These are phyloP conservation scores for Zasmidium angulare DNA, from an alignment of 2,329 filamentous ascomycete species.

Conservation along the genomic window DNA sequence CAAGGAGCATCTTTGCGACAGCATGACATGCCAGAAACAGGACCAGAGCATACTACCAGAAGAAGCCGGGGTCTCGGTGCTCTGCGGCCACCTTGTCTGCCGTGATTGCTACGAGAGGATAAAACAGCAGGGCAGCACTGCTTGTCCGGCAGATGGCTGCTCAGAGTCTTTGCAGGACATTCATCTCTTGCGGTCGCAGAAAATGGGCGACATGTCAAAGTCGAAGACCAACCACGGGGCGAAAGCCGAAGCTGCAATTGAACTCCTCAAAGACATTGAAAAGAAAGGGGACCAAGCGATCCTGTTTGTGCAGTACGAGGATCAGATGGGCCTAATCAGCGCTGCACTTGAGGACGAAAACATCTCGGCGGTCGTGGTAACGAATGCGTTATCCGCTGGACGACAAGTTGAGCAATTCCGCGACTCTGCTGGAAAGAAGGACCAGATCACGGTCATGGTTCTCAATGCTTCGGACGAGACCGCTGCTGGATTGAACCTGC, in stretches of 20 bases:
- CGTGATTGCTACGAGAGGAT: constrained; percentile 36
- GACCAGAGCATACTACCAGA: not conserved
- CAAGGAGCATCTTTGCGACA: not conserved
- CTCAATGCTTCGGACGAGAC: constrained; percentile 58
- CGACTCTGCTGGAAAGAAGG: constrained; percentile 9
- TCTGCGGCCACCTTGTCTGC: constrained; percentile 57
- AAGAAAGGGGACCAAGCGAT: constrained; percentile 50
- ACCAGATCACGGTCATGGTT: constrained; percentile 52
- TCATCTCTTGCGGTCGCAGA: constrained; percentile 42
- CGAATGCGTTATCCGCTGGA: constrained; percentile 24
- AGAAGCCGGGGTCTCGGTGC: constrained; percentile 40
- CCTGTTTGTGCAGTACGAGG: constrained; percentile 55
- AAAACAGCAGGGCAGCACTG: constrained; percentile 27
- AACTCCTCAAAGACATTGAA: constrained; percentile 44
- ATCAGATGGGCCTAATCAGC: constrained; percentile 43
- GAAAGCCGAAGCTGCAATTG: constrained; percentile 50
- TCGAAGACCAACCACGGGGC: constrained; percentile 37
- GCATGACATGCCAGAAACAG: not conserved
- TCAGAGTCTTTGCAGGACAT: constrained; percentile 37
- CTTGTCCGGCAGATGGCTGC: constrained; percentile 45
- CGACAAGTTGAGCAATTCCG: constrained; percentile 24
- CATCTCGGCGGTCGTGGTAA: constrained; percentile 41
- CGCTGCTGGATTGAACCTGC: constrained; percentile 61
- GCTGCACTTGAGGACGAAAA: constrained; percentile 33
- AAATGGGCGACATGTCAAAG: constrained; percentile 35